phyloP scores from a whole-genome alignment of 2,329 filamentous ascomycete species.

The Aspergillus ruber region DNA sequence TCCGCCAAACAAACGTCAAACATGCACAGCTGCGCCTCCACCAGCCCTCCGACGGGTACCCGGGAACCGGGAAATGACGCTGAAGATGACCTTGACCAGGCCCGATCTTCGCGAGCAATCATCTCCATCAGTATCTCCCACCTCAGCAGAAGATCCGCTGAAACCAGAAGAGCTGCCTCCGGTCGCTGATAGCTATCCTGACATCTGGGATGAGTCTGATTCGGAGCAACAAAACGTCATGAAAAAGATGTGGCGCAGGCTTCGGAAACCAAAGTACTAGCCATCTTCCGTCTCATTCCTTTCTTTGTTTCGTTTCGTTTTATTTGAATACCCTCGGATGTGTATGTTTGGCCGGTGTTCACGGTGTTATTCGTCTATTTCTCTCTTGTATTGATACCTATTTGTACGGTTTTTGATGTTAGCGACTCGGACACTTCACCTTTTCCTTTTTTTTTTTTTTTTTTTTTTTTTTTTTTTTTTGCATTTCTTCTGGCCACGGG shows the following conservation, averaged over 20 bases:
- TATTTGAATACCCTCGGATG: not conserved
- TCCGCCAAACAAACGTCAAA: constrained; percentile 13
- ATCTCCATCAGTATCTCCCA: constrained; percentile 31
- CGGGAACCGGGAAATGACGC: constrained; percentile 78
- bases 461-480: too few relatives aligned
- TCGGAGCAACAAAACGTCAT: constrained; percentile 32
- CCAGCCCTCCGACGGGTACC: constrained; percentile 47
- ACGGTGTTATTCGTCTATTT: not conserved
- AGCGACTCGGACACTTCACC: too few relatives aligned
- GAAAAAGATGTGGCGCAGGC: constrained; percentile 40
- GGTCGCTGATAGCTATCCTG: constrained; percentile 32
- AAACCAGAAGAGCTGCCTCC: constrained; percentile 48
- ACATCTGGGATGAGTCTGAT: constrained; percentile 39
- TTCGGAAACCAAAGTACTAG: constrained; percentile 25
- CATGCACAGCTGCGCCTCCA: constrained; percentile 20
- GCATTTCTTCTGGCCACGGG: too few relatives aligned
- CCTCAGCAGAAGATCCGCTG: constrained; percentile 58
- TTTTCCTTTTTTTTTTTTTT: too few relatives aligned
- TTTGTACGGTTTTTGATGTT: too few relatives aligned
- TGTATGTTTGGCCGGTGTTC: too few relatives aligned
- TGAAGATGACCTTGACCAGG: constrained; percentile 90
- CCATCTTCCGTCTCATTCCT: constrained; percentile 1
- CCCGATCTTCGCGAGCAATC: constrained; percentile 62
- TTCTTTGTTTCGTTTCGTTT: too few relatives aligned
- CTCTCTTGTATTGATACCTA: too few relatives aligned